phyloP scores from a whole-genome alignment of 768 basidiomycete genomes.

The Suillus americanus region DNA sequence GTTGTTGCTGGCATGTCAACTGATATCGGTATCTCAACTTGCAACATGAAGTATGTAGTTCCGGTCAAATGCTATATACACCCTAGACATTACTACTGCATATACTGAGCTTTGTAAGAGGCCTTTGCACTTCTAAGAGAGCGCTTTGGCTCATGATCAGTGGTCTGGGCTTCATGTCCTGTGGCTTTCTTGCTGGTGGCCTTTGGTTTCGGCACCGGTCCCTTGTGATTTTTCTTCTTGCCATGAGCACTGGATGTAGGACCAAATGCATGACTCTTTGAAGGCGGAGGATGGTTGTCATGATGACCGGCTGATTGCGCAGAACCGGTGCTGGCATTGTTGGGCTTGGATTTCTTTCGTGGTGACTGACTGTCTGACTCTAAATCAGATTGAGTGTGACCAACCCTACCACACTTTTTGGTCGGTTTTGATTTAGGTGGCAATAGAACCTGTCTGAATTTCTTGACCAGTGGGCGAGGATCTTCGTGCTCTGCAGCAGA shows the following conservation, averaged over 20 bases:
- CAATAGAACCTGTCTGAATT: no score
- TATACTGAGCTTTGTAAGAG: background rate
- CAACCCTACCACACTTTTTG: no score
- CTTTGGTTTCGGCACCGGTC: background rate
- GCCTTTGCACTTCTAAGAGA: background rate
- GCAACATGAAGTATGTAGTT: background rate
- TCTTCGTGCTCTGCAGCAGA: no score
- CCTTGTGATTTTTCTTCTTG: background rate
- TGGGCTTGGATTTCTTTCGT: no score
- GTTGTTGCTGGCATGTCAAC: background rate
- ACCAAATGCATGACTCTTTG: background rate
- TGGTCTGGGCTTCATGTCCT: background rate
- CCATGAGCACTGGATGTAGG: background rate
- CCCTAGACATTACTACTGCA: background rate
- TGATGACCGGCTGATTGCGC: no score
- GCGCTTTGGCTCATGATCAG: background rate
- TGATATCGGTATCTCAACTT: background rate
- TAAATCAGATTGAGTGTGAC: no score
- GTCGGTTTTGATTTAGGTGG: no score
- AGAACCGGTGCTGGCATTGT: no score
- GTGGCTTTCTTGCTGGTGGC: background rate
- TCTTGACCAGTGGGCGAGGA: no score
- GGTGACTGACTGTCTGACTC: no score
- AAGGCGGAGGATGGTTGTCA: background rate
- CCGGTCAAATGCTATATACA: background rate